A percentile compares a stretch with the other conserved stretches of the same genome.
Conservation (phyloP, 2,329 filamentous ascomycete genomes). For the Dothistroma pini region DNA sequence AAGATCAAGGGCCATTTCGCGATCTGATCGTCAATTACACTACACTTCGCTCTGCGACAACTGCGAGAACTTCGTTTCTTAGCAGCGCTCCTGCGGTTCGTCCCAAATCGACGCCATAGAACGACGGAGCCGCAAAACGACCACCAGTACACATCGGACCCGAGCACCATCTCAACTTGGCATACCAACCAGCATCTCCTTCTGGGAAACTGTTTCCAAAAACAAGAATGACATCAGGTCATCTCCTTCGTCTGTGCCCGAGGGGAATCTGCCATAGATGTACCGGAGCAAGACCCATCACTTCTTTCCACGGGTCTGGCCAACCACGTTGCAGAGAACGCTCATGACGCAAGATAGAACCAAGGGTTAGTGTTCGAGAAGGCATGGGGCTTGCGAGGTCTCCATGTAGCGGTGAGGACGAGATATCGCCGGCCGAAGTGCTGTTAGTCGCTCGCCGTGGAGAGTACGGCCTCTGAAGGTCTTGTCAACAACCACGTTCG, state of each 20-base stretch:
- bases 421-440: background rate
- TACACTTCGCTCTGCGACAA: background rate
- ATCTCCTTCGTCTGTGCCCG: background rate
- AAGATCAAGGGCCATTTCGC: background rate
- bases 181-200: background rate
- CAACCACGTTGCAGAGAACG: background rate
- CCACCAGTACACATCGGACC: background rate
- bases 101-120: background rate
- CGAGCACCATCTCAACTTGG: background rate
- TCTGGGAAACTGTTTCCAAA: background rate
- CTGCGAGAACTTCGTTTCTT: background rate
- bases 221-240: background rate
- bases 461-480: background rate
- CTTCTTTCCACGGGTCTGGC: background rate
- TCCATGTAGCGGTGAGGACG: background rate
- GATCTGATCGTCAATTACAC: background rate
- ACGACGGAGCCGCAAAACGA: background rate
- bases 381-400: background rate
- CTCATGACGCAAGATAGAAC: background rate
- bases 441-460: background rate
- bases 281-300: background rate
- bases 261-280: background rate
- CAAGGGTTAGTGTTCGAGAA: background rate
- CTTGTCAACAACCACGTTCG: background rate
- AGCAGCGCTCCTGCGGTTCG: background rate